Base-by-base conservation (phyloP, 192 early-diverging fungal species). In the Phycomyces blakesleeanus region DNA sequence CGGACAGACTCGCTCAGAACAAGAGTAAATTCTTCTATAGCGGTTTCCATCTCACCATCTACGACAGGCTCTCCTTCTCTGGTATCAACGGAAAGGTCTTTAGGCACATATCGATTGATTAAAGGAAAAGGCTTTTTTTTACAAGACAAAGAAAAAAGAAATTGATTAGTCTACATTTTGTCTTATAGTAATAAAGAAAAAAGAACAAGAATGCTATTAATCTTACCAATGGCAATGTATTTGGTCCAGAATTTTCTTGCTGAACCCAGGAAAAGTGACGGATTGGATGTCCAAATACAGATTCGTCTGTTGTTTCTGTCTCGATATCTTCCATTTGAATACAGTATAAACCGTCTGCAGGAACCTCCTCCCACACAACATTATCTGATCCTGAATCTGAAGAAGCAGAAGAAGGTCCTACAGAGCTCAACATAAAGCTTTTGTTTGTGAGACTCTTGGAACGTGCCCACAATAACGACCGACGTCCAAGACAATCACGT, bases 401-500 rank as follows among this genome's bases (percentile, higher is more conserved):
- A 34, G 2, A 34, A 5, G 29, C 2, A 9, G n/a, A 63, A 11
- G 52, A 37, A 59, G 71, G 73, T 59, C 67, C 73, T 29, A 88
- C 72, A 18, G 85, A 81, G 59, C 80, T 81, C 66, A 79, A 62
- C 63, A 78, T 69, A 64, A 80, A 75, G 27, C 12, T 44, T 4
- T 57, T 47, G 15, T 61, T 52, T 29, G 63, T 38, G 7, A 7
- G 29, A 34, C 54, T 42, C 65, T 34, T 49, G 51, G 75, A 77
- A 24, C 70, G 74, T 58, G 85, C 76, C 83, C 83, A 88, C 6
- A 91, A 64, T 8, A 93, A 67, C 1, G 92, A 94, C 24, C 95
- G 74, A 24, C 95, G 85, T 12, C 95, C 95, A 3, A 97, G 69
- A 26, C 83, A 88, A 66, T 97, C 95, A 14, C 95, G 76, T 0